Conservation (phyloP, 140 eudicot genomes). For the Erigeron philadelphicus region DNA sequence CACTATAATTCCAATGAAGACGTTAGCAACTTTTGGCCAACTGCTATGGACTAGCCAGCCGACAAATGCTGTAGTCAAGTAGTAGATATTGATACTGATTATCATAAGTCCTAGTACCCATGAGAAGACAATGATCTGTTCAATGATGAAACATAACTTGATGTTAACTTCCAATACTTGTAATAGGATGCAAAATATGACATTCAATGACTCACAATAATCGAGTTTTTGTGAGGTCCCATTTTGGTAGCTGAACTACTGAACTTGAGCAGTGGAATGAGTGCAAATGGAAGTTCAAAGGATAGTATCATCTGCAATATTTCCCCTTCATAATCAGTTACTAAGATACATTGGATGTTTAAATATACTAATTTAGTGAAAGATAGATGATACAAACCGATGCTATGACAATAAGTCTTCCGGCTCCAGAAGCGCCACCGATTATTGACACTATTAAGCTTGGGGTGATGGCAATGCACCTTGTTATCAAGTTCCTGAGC, state of each 20-base stretch:
- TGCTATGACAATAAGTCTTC: constrained; percentile 59
- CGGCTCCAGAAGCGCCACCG: constrained; percentile 65
- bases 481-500: constrained; percentile 63
- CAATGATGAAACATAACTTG: not conserved
- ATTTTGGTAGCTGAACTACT: constrained; percentile 18
- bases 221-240: constrained; percentile 19
- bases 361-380: not conserved
- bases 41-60: constrained; percentile 3
- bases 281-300: constrained; percentile 21
- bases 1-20: constrained; percentile 4
- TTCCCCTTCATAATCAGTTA: not conserved
- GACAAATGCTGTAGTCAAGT: constrained; percentile 12
- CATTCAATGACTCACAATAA: not conserved
- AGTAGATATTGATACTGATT: constrained; percentile 16
- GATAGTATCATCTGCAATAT: constrained; percentile 11
- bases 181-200: not conserved
- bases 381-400: constrained; percentile 35
- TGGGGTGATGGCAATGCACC: constrained; percentile 68
- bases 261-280: constrained; percentile 19
- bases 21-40: constrained; percentile 8
- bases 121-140: constrained; percentile 6
- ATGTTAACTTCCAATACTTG: not conserved
- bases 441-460: constrained; percentile 60
- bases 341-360: no score
- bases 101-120: constrained; percentile 17